phyloP scores from a whole-genome alignment of 2,329 filamentous ascomycete species.

The Domatiomyces globalis region DNA sequence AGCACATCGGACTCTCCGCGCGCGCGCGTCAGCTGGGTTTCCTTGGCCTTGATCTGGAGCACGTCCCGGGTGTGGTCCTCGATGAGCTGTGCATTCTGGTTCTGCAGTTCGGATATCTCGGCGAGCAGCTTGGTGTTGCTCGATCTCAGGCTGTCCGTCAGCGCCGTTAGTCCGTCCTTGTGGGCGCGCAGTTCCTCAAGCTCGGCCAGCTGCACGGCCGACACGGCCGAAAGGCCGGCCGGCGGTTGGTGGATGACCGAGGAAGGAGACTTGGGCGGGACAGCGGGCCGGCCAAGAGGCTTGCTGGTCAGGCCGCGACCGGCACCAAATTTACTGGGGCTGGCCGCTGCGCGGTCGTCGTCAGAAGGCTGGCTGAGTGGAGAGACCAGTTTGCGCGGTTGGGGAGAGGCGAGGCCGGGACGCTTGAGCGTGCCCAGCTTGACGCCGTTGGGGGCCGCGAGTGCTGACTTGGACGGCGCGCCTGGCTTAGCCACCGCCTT shows the following conservation, averaged over 20 bases:
- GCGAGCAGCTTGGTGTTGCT: constrained; percentile 71
- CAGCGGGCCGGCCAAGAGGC: constrained; percentile 62
- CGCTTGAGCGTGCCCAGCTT: constrained; percentile 32
- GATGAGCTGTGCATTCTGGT: constrained; percentile 90
- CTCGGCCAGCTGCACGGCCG: constrained; percentile 75
- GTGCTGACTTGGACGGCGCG: too few species aligned
- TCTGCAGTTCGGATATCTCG: constrained; percentile 86
- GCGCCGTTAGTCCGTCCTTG: constrained; percentile 61
- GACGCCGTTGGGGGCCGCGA: constrained; percentile 27
- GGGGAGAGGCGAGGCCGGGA: constrained; percentile 27
- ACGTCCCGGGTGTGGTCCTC: constrained; percentile 95
- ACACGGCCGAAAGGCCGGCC: constrained; percentile 39
- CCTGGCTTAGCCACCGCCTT: constrained; percentile 29
- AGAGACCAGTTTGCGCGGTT: constrained; percentile 28
- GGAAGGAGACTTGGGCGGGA: constrained; percentile 34
- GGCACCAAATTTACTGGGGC: constrained; percentile 48
- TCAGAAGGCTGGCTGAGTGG: constrained; percentile 30
- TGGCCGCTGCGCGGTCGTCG: constrained; percentile 26
- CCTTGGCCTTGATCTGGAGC: constrained; percentile 92
- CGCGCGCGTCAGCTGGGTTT: constrained; percentile 87
- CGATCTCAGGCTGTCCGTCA: constrained; percentile 65
- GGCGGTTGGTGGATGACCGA: constrained; percentile 35
- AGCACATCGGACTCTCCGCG: constrained; percentile 79
- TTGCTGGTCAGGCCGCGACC: constrained; percentile 66
- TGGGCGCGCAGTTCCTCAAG: constrained; percentile 74